Evolutionary conservation across 2,329 filamentous ascomycete species (phyloP).

Genomic region (Westerdykella sp.): DNA sequence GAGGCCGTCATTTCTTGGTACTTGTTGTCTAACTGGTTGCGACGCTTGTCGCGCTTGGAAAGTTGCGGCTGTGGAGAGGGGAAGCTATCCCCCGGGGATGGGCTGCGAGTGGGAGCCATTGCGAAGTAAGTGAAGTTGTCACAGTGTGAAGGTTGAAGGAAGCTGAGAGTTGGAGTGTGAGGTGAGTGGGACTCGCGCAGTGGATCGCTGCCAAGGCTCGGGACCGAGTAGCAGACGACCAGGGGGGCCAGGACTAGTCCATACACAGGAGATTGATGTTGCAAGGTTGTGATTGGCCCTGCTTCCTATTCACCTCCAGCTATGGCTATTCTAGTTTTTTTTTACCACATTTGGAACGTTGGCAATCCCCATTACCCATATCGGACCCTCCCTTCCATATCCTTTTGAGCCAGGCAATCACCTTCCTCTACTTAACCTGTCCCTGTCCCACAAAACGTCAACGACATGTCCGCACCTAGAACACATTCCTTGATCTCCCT

Average conservation of each 20-base stretch:
- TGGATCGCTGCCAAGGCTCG: no score
- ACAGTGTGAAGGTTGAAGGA: not conserved
- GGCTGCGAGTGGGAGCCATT: constrained; percentile 37
- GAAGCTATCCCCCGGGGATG: constrained; percentile 32
- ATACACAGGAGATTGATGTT: no score
- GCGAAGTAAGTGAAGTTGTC: constrained; percentile 1
- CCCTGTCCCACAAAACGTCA: not conserved
- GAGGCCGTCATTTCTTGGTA: constrained; percentile 68
- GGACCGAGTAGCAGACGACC: no score
- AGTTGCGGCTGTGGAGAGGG: constrained; percentile 45
- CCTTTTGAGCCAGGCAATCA: not conserved
- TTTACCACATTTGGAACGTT: no score
- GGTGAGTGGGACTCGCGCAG: constrained; percentile 1
- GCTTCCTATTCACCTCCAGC: no score
- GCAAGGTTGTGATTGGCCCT: no score
- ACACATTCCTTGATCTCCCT: not conserved
- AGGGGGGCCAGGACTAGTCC: no score
- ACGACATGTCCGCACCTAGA: not conserved
- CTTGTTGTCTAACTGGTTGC: constrained; percentile 73
- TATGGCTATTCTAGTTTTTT: no score
- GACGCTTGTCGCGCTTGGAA: constrained; percentile 87
- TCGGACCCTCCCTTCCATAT: not conserved
- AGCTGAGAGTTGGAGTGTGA: constrained; percentile 2
- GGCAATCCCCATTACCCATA: not conserved
- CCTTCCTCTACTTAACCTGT: not conserved